Evolutionary conservation across 352 stramenopile genomes (phyloP).

Genomic region (Globisporangium carolinianum): DNA sequence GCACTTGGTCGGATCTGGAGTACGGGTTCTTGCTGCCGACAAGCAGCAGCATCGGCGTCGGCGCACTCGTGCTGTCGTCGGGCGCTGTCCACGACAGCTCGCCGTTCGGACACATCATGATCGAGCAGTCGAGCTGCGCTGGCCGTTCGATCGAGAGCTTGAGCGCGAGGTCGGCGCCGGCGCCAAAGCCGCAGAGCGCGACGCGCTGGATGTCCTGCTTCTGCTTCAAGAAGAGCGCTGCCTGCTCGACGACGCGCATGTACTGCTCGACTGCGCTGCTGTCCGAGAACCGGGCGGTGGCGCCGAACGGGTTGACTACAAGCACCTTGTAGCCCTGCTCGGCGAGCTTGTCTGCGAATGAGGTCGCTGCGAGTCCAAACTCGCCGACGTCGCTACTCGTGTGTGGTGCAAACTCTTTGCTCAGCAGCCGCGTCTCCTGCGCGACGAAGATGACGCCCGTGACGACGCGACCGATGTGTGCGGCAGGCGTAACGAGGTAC

Average conservation of each 20-base stretch:
- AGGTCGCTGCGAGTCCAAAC: conserved; percentile 52
- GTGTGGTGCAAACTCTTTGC: conserved; percentile 20
- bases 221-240: conserved; percentile 50
- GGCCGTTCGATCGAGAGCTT: conserved; percentile 44
- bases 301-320: conserved; percentile 42
- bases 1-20: conserved; percentile 52
- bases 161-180: conserved; percentile 62
- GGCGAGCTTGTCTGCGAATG: conserved; percentile 81
- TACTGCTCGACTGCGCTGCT: conserved; percentile 13
- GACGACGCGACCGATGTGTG: conserved; percentile 79
- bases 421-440: conserved; percentile 24
- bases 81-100: conserved; percentile 21
- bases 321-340: conserved; percentile 87
- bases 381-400: conserved; percentile 13
- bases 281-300: conserved; percentile 9
- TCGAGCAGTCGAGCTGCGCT: conserved; percentile 45
- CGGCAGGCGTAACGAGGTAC: conserved; percentile 66
- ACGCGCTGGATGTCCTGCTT: conserved; percentile 73
- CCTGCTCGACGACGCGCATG: conserved; percentile 31
- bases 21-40: conserved; percentile 60
- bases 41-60: conserved; percentile 54
- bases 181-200: conserved; percentile 54
- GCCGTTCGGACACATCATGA: conserved; percentile 68
- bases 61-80: conserved; percentile 4
- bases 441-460: conserved; percentile 73